Conservation (phyloP, 2,329 filamentous ascomycete species). For the Neospermospora avenae region DNA sequence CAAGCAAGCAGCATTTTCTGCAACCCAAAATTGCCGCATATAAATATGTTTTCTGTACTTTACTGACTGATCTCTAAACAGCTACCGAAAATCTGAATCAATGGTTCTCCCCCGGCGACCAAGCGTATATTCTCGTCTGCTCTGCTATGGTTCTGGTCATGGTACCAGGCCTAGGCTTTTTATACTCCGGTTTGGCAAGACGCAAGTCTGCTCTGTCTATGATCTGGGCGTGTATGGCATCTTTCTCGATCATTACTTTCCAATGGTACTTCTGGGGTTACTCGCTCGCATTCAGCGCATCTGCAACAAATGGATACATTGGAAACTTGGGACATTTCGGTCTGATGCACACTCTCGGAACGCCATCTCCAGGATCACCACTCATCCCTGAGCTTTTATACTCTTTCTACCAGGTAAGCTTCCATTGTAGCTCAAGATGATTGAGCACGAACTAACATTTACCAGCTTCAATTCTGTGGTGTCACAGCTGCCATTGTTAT, state of each 20-base stretch:
- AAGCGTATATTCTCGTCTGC: constrained; percentile 87
- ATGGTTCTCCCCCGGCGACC: constrained; percentile 89
- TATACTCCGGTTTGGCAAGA: constrained; percentile 96
- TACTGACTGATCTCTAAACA: constrained; percentile 38
- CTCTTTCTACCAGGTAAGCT: constrained; percentile 80
- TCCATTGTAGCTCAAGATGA: not conserved
- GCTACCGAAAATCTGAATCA: constrained; percentile 87
- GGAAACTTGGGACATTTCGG: constrained; percentile 88
- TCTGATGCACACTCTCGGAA: constrained; percentile 76
- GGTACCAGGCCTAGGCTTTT: constrained; percentile 93
- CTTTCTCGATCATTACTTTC: constrained; percentile 85
- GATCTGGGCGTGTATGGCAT: constrained; percentile 97
- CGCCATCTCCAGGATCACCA: constrained; percentile 83
- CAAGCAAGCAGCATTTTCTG: not conserved
- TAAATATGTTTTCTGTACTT: constrained; percentile 1
- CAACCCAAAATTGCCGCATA: not conserved
- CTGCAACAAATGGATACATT: constrained; percentile 84
- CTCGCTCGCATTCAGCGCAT: constrained; percentile 83
- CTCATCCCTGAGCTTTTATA: constrained; percentile 88
- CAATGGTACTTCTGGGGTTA: constrained; percentile 99
- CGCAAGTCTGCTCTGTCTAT: constrained; percentile 96
- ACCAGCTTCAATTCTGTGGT: constrained; percentile 92
- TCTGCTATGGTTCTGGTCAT: constrained; percentile 94
- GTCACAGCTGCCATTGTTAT: constrained; percentile 90
- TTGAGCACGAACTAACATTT: not conserved